These are phyloP conservation scores for Cymbopogon flexuosus DNA, from an alignment of 202 grass and related monocot species.

Conservation along the genomic window DNA sequence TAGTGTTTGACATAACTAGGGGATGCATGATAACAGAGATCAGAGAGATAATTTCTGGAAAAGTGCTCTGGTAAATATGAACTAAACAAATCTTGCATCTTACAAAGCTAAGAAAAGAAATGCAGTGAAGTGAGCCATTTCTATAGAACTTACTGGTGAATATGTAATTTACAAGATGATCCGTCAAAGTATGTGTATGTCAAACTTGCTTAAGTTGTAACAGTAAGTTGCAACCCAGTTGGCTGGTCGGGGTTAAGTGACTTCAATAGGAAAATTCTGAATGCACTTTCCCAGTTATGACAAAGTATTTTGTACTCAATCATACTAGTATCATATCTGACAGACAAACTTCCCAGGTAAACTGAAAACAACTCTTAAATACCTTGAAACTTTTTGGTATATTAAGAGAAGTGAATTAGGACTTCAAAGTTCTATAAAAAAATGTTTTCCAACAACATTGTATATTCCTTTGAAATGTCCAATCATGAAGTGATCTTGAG, in stretches of 20 bases:
- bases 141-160: conserved; percentile 27
- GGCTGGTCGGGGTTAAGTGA: conserved; percentile 23
- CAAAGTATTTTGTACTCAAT: conserved; percentile 19
- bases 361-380: conserved; percentile 18
- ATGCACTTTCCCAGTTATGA: conserved; percentile 22
- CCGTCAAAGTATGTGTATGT: conserved; percentile 38
- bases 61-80: conserved; percentile 12
- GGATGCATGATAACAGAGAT: background rate
- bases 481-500: background rate
- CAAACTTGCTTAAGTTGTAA: conserved; percentile 37
- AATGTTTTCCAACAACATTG: background rate
- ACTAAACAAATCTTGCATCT: background rate
- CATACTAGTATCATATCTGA: conserved; percentile 11
- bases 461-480: background rate
- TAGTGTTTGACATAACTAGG: conserved; percentile 1
- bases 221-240: conserved; percentile 32
- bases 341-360: conserved; percentile 36
- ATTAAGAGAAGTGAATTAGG: conserved; percentile 11
- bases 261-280: conserved; percentile 33
- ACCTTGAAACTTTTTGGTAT: conserved; percentile 25
- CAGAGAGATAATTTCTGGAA: background rate
- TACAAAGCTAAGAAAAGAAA: conserved; percentile 15
- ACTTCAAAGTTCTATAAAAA: background rate
- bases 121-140: background rate
- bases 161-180: conserved; percentile 33